phyloP scores from a whole-genome alignment of 805 yeast species.

The Nakazawaea ernobii region DNA sequence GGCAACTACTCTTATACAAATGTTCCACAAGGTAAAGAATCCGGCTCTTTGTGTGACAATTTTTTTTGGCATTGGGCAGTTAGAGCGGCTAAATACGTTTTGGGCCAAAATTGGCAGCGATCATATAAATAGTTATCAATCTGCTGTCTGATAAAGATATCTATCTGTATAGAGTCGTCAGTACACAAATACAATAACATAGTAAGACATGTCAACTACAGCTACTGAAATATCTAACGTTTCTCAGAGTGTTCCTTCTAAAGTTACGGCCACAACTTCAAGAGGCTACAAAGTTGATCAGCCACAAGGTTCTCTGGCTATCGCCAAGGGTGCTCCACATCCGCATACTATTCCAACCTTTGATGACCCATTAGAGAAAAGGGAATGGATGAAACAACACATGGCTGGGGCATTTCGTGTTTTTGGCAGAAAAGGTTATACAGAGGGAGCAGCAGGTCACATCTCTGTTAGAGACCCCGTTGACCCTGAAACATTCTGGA shows the following conservation, averaged over 20 bases:
- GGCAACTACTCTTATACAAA: no score
- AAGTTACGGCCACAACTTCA: constrained; percentile 25
- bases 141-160: neutral
- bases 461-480: constrained; percentile 83
- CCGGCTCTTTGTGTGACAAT: no score
- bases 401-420: constrained; percentile 84
- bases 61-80: no score
- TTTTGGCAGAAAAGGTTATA: constrained; percentile 71
- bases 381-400: constrained; percentile 58
- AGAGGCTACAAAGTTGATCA: constrained; percentile 36
- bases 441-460: constrained; percentile 83
- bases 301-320: constrained; percentile 51
- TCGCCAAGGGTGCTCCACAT: constrained; percentile 47
- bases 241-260: constrained; percentile 17
- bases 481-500: constrained; percentile 79
- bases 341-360: constrained; percentile 51
- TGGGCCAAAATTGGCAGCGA: no score
- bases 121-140: neutral
- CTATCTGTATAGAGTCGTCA: neutral
- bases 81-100: no score
- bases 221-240: constrained; percentile 9
- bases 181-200: neutral
- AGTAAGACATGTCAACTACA: constrained; percentile 4
- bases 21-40: no score
- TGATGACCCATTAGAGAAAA: constrained; percentile 38